Percentiles rank a stretch among this genome's conserved stretches.
Conservation (phyloP, 768 basidiomycete genomes). For the Naganishia friedmannii region DNA sequence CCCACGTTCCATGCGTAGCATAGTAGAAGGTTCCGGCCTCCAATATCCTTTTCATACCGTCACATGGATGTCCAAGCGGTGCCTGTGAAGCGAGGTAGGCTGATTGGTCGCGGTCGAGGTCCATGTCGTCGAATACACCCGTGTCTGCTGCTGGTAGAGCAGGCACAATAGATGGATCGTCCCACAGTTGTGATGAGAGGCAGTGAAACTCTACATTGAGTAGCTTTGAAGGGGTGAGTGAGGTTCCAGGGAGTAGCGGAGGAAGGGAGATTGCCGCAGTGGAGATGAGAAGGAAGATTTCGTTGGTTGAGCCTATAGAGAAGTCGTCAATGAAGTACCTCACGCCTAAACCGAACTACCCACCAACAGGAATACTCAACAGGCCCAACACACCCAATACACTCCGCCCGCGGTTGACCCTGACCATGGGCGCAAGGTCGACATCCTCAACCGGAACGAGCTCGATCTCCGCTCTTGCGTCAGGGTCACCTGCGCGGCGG, state of each 20-base stretch:
- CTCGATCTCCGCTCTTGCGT: conserved; percentile 66
- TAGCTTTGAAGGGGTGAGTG: conserved; percentile 66
- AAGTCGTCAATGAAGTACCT: neutral
- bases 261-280: conserved; percentile 68
- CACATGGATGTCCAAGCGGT: conserved; percentile 76
- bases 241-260: conserved; percentile 59
- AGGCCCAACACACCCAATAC: conserved; percentile 75
- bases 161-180: conserved; percentile 57
- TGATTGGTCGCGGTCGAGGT: neutral
- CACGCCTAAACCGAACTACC: neutral
- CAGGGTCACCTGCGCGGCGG: conserved; percentile 40
- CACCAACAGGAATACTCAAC: conserved; percentile 52
- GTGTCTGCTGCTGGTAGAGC: neutral
- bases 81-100: neutral
- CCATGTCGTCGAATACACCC: conserved; percentile 10
- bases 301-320: conserved; percentile 31
- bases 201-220: conserved; percentile 87
- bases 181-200: conserved; percentile 78
- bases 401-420: conserved; percentile 67
- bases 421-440: conserved; percentile 64
- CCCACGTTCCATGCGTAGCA: conserved; percentile 77
- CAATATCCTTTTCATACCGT: conserved; percentile 82
- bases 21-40: conserved; percentile 93
- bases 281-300: conserved; percentile 76
- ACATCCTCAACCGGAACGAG: conserved; percentile 73